Evolutionary conservation across 176 grass and related monocot species (phyloP), one percentile per base, ranked within the genome.

Genomic region (Lolium perenne): DNA sequence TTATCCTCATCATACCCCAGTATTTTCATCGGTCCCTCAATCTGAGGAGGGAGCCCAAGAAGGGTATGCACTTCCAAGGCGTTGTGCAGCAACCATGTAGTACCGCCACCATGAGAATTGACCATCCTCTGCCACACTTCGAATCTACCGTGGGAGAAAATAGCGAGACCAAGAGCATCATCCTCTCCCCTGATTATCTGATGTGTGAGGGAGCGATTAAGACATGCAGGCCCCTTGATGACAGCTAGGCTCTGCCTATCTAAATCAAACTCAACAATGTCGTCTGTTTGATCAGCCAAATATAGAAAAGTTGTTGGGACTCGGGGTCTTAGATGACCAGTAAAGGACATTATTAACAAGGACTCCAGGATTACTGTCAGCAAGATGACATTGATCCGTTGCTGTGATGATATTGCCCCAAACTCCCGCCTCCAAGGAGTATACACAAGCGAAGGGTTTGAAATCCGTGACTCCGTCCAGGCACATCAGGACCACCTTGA

Each of bases 221-320:
- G 62, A 65, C 62, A 13, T 65, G 25, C 5, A 32, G 62, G 25
- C 25, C 62, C 62, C 23, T 65, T 35, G 32, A 35, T 35, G 1
- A 35, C 32, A 35, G 32, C 32, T 35, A 35, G 32, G 32, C 32
- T 35, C 32, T 35, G 32, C 32, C 32, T 35, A 35, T 35, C 32
- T 3, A 35, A 35, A 35, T 35, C 32, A 35, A 65, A 32, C 25
- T 32, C 62, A 32, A 65, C 5, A 7, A 32, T 32, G 62, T 65
- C 1, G 10, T 29, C 22, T 29, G 23, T 14, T 1, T 14, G 2
- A 23, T 12, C 0, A 13, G 12, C 23, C 11, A 64, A 29, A 64
- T 14, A 0, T 13, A 15, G 0, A 65, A 5, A 0, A 65, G 11
- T 4, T 15, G 25, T 6, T 0, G 0, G 0, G 25, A 7, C 12